Evolutionary conservation across 2,329 filamentous ascomycete genomes (phyloP), one percentile per base, ranked within the genome.

Genomic region (Massarina eburnea): DNA sequence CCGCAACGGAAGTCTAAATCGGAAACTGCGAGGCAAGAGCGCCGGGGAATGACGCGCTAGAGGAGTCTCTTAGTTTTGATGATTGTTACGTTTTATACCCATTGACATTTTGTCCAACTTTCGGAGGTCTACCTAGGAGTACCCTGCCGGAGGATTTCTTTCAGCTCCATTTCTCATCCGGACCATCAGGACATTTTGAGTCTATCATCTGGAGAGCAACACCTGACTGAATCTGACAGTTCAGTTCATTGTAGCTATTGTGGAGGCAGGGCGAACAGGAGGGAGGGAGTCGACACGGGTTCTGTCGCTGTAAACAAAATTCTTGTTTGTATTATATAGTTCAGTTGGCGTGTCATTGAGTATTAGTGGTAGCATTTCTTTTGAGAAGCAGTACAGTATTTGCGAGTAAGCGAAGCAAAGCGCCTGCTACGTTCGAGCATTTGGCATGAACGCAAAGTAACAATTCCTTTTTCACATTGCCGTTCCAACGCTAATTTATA

Each of bases 11-110:
- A 68, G 59, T 39, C 33, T 70, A 29, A 59, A 54, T 32, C 52
- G 64, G 35, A 56, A 65, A 19, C 19, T 58, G 33, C 55, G 65
- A 33, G 65, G 64, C 35, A 56, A 55, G 21, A 62, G 57, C 43
- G 63, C 55, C 30, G 67, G 59, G 49, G 62, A 70, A 56, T 70
- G 62, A 68, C 19, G 55, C 52, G 32, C 42, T 41, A 29, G 29
- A 33, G 33, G 24, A 45, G 41, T n/a, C 42, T 41, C 43, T 36
- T 51, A 50, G 26, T 26, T 19, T 58, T 58, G 51, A 64, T 46
- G 59, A 59, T 56, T 57, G 49, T 60, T 51, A 56, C 46, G 58
- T 59, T 60, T 58, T 57, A 58, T 64, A 54, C 55, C 61, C 55
- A 60, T 54, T 43, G 55, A 43, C 51, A 54, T 47, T 54, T 22